Evolutionary conservation across 148 eudicot species (phyloP), one percentile per base, ranked within the genome.

Genomic region (Rhododendron mucronatum): DNA sequence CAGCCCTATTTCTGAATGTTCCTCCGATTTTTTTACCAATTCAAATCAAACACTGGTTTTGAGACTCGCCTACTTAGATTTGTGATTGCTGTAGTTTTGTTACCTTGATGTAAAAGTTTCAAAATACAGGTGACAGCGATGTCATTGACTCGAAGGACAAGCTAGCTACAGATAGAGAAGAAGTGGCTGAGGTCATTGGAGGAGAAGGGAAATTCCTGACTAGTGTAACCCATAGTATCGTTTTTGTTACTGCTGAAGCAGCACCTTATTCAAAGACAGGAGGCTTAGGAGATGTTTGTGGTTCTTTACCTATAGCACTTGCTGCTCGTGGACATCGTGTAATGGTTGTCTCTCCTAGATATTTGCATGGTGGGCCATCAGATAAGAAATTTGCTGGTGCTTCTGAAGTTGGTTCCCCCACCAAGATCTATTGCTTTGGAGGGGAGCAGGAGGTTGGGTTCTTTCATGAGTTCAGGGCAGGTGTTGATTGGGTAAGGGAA

Each of bases 231-330:
- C 88, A 80, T 84, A 97, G 84, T 87, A 85, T 97, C 10, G 89
- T 97, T 28, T 95, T 93, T 84, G 96, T 93, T 76, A 93, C 98
- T 67, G 87, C 99, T 82, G 99, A 97, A 85, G 98, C 93, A 53
- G 95, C 98, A 33, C 99, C 99, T 73, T 97, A 97, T 91, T 97
- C 98, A 35, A 97, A 97, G 91, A 97, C 98, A 6, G 99, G 99
- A 83, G 99, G 99, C 65, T 83, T 97, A 84, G 99, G 98, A 86
- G 99, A 97, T 91, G 99, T 97, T 81, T 97, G 98, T 94, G 99
- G 99, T 75, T 97, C 99, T 81, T 91, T 97, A 86, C 99, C 99
- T 47, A 89, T 94, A 85, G 92, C 99, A 78, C 87, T 97, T 61
- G 99, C 99, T 84, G 92, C 88, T 18, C 94, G 98, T 50, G 99